Evolutionary conservation across 2,329 filamentous ascomycete genomes (phyloP).

Genomic region (Nothophaeocryptopus gaeumannii): DNA sequence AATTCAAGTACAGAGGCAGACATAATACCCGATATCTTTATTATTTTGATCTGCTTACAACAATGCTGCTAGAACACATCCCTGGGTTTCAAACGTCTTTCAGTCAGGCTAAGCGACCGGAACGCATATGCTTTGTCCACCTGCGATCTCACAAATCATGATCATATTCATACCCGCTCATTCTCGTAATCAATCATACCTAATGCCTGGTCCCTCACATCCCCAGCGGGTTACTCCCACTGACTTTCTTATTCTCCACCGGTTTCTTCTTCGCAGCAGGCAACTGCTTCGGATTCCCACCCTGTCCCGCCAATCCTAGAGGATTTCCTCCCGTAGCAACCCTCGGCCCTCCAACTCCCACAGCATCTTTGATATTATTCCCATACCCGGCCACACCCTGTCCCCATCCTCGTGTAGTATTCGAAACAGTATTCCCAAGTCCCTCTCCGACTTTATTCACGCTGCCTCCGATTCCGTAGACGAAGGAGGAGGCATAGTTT

Average conservation of each 20-base stretch:
- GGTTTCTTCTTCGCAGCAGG: constrained; percentile 29
- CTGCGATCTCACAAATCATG: too few species aligned
- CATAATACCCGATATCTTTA: not conserved
- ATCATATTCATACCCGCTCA: too few species aligned
- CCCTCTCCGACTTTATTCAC: constrained; percentile 48
- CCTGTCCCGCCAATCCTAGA: constrained; percentile 40
- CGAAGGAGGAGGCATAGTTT: constrained; percentile 43
- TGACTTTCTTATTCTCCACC: constrained; percentile 29
- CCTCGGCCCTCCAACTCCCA: constrained; percentile 44
- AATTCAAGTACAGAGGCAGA: not conserved
- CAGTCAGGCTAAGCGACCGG: too few species aligned
- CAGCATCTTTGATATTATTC: constrained; percentile 50
- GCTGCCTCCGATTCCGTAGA: constrained; percentile 45
- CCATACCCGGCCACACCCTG: constrained; percentile 50
- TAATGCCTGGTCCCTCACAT: constrained; percentile 25
- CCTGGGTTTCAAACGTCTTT: too few species aligned
- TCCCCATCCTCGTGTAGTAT: constrained; percentile 46
- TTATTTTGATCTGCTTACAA: too few species aligned
- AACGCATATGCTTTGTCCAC: too few species aligned
- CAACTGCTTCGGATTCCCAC: constrained; percentile 10
- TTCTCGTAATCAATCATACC: not conserved
- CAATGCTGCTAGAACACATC: too few species aligned
- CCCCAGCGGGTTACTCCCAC: constrained; percentile 43
- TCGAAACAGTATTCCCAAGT: constrained; percentile 43
- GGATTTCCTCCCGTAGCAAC: constrained; percentile 48